A percentile compares a stretch with the other conserved stretches of the same genome.
phyloP scores from a whole-genome alignment of 257 asterid species.

The Solanum arcanum region DNA sequence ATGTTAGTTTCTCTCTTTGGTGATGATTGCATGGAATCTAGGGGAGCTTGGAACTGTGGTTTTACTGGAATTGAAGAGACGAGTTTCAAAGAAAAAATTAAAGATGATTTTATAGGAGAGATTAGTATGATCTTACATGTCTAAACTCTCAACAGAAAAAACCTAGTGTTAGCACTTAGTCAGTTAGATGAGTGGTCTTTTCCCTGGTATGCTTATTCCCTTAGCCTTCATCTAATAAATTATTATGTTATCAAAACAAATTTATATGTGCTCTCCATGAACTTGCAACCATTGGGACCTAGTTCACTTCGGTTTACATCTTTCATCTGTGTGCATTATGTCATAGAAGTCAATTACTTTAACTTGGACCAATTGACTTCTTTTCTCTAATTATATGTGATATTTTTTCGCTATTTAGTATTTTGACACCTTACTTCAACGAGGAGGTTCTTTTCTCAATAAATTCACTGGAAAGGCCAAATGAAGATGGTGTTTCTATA shows the following conservation, averaged over 20 bases:
- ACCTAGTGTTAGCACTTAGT: neutral
- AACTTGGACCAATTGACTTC: neutral
- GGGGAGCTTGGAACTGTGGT: neutral
- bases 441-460: slow-evolving; percentile 88
- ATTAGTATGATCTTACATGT: neutral
- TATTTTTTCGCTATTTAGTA: slow-evolving; percentile 27
- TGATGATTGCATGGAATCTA: neutral
- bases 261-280: neutral
- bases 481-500: slow-evolving; percentile 97
- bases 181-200: neutral
- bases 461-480: slow-evolving; percentile 58
- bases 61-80: neutral
- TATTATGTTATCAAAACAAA: neutral
- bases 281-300: neutral
- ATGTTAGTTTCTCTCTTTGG: neutral
- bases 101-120: neutral
- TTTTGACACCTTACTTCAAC: slow-evolving; percentile 77
- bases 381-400: neutral
- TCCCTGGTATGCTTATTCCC: neutral
- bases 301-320: neutral
- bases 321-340: neutral
- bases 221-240: neutral
- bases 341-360: neutral
- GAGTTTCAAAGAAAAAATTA: neutral
- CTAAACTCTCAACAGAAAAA: neutral